Percentiles rank a stretch among this genome's conserved stretches.
These are phyloP conservation scores for Trichophyton verrucosum DNA, from an alignment of 2,329 filamentous ascomycete species.

Conservation along the genomic window DNA sequence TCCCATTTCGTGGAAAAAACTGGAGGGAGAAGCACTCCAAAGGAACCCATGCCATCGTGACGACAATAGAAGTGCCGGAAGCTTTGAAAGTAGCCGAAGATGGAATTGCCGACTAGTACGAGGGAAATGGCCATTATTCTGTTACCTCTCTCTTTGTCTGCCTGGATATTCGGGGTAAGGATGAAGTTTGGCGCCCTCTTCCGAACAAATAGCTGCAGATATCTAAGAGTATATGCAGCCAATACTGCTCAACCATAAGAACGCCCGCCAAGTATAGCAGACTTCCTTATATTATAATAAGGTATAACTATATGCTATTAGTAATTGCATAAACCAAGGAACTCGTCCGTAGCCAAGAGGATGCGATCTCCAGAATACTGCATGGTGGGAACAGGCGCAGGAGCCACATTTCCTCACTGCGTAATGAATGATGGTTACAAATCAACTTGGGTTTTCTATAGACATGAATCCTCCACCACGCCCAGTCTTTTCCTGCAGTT, in stretches of 20 bases:
- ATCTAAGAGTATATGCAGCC: neutral
- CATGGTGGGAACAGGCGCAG: neutral
- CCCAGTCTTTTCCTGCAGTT: neutral
- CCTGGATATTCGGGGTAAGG: too few species aligned
- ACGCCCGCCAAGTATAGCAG: neutral
- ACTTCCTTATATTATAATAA: neutral
- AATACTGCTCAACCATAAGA: neutral
- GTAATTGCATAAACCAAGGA: neutral
- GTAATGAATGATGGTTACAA: neutral
- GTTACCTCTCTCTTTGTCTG: too few species aligned
- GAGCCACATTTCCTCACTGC: neutral
- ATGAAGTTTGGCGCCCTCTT: neutral
- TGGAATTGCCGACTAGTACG: too few species aligned
- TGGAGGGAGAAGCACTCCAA: too few species aligned
- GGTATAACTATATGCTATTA: neutral
- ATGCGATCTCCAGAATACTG: neutral
- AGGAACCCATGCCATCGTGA: too few species aligned
- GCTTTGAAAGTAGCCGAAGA: too few species aligned
- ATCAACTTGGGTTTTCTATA: neutral
- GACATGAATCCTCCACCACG: constrained; percentile 13
- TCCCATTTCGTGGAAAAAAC: too few species aligned
- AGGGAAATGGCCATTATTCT: too few species aligned
- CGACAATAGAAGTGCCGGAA: too few species aligned
- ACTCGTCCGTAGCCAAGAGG: neutral
- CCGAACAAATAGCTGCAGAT: neutral